Evolutionary conservation across 441 rosid species (phyloP), one percentile per base, ranked within the genome.

Genomic region (Gossypium aridum): DNA sequence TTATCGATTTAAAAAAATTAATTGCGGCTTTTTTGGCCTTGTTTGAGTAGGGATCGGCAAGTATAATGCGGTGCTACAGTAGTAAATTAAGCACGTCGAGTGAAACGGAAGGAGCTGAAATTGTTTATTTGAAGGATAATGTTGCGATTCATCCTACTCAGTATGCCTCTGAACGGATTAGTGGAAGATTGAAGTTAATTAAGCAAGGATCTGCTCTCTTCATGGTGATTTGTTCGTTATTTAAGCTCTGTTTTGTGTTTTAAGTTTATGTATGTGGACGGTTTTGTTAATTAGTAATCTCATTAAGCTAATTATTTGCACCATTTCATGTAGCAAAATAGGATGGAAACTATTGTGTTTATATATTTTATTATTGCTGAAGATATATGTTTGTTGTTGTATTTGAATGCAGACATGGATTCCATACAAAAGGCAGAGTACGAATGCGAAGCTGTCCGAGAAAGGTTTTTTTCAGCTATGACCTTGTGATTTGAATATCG

Each of bases 91-190:
- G 90, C 83, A 80, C 83, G 5, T 80, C 91, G 6, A 80, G 85
- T 80, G 93, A 91, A 64, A 85, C 86, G 7, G 98, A 90, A 1
- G 90, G 89, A 14, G 89, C 94, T 2, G 98, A 90, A 70, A 76
- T 91, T 75, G 92, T 93, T 12, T 92, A 85, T 81, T 6, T 43
- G 76, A 96, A 93, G 75, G 98, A 93, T 78, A 92, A 96, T 54
- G 97, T 96, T 45, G 77, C 98, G 14, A 92, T 96, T 82, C 98
- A 96, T 81, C 97, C 98, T 4, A 90, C 96, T 77, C 99, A 91
- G 88, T 85, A 80, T 75, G 91, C 93, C 20, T 92, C 94, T 16
- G 98, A 92, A 85, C 81, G 98, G 86, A 92, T 96, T 78, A 86
- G 97, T 76, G 99, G 99, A 54, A 80, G 98, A 75, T 82, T 93